These are phyloP conservation scores for Penicillium sp. DNA, from an alignment of 2,329 filamentous ascomycete genomes.

Conservation along the genomic window DNA sequence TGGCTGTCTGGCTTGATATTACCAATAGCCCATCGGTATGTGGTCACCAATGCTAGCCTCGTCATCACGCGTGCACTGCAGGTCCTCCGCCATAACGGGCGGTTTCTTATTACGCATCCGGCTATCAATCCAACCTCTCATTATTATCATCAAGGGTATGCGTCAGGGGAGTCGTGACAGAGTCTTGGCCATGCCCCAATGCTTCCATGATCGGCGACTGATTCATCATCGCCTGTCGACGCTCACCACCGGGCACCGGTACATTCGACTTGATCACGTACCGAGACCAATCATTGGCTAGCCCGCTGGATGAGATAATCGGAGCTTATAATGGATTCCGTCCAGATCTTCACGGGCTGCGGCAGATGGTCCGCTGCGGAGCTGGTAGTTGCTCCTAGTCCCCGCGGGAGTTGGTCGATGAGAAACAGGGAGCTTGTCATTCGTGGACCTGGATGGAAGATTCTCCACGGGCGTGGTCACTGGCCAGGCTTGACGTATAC, in stretches of 20 bases:
- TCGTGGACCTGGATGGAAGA: constrained; percentile 3
- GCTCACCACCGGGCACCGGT: not conserved
- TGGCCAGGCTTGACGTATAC: not conserved
- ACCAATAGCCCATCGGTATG: no score
- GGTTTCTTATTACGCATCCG: no score
- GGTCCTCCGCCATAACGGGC: no score
- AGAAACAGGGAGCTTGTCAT: constrained; percentile 13
- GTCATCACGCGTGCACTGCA: no score
- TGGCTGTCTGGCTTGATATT: no score
- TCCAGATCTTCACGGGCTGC: not conserved
- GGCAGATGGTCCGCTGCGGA: constrained; percentile 8
- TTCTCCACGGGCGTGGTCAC: constrained; percentile 1
- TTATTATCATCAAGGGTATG: not conserved
- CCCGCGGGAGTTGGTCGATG: constrained; percentile 1
- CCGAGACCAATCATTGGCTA: constrained; percentile 5
- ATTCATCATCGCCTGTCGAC: constrained; percentile 1
- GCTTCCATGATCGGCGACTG: not conserved
- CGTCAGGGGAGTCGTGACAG: not conserved
- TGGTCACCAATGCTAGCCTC: no score
- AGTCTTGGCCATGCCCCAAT: constrained; percentile 5
- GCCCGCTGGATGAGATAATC: constrained; percentile 1
- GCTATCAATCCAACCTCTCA: no score
- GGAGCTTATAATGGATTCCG: not conserved
- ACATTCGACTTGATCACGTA: not conserved
- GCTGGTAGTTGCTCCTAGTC: constrained; percentile 2